Evolutionary conservation across 345 rosid species (phyloP).

Genomic region (Eucalyptus urophylla): DNA sequence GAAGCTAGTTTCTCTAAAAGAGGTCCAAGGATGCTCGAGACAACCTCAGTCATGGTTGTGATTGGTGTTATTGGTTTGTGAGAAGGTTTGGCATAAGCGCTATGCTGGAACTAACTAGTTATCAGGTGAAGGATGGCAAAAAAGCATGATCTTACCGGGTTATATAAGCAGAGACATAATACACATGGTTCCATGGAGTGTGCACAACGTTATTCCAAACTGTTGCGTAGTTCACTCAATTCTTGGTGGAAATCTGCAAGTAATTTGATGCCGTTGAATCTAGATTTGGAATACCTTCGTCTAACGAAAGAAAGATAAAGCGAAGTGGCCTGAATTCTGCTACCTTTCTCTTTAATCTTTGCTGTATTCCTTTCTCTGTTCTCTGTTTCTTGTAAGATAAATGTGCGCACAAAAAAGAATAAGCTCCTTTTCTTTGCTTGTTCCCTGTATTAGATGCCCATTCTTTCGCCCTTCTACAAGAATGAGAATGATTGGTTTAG

Average conservation of each 20-base stretch:
- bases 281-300: background rate
- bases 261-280: background rate
- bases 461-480: background rate
- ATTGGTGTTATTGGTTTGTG: background rate
- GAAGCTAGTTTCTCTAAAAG: background rate
- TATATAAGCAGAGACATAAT: background rate
- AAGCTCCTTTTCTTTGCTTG: background rate
- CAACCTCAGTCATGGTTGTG: background rate
- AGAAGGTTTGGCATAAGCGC: background rate
- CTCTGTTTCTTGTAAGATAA: background rate
- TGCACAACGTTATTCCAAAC: background rate
- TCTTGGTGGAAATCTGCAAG: background rate
- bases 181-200: background rate
- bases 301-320: background rate
- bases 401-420: background rate
- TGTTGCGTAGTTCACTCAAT: background rate
- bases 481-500: too few species aligned
- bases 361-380: background rate
- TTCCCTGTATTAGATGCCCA: background rate
- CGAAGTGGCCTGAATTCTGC: background rate
- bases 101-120: background rate
- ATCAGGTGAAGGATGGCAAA: background rate
- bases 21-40: background rate
- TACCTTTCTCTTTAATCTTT: background rate
- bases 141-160: background rate